phyloP scores from a whole-genome alignment of 371 early-diverging fungal genomes.

The Actinomucor elegans region DNA sequence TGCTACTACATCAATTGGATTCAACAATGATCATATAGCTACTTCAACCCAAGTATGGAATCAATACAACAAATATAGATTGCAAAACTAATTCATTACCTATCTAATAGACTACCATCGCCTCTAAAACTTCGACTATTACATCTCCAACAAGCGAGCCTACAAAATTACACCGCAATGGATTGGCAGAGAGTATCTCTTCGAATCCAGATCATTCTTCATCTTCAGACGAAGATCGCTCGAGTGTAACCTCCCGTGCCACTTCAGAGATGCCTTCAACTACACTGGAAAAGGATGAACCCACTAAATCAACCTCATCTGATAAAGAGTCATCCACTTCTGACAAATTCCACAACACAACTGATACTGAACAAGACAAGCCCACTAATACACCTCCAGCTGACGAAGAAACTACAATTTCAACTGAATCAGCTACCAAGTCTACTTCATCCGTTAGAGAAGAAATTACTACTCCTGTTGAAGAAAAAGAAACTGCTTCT shows the following conservation, averaged over 20 bases:
- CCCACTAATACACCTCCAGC: neutral
- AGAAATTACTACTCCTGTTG: neutral
- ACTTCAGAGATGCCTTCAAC: neutral
- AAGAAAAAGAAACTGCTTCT: neutral
- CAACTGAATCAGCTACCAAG: neutral
- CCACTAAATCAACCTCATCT: constrained; percentile 8
- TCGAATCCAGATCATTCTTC: neutral
- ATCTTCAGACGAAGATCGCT: neutral
- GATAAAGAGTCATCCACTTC: constrained; percentile 1
- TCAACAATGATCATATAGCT: neutral
- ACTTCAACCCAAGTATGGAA: neutral
- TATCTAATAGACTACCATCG: neutral
- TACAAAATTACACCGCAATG: constrained; percentile 1
- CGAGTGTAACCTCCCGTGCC: no score
- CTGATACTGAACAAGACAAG: neutral
- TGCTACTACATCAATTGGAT: neutral
- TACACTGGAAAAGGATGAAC: neutral
- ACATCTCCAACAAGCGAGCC: neutral
- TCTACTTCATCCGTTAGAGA: neutral
- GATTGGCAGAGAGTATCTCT: neutral
- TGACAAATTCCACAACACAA: neutral
- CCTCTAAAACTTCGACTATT: neutral
- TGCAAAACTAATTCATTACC: neutral
- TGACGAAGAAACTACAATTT: neutral
- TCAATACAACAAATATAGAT: neutral